These are phyloP conservation scores for Solanum peruvianum DNA, from an alignment of 257 asterid genomes.

Conservation along the genomic window DNA sequence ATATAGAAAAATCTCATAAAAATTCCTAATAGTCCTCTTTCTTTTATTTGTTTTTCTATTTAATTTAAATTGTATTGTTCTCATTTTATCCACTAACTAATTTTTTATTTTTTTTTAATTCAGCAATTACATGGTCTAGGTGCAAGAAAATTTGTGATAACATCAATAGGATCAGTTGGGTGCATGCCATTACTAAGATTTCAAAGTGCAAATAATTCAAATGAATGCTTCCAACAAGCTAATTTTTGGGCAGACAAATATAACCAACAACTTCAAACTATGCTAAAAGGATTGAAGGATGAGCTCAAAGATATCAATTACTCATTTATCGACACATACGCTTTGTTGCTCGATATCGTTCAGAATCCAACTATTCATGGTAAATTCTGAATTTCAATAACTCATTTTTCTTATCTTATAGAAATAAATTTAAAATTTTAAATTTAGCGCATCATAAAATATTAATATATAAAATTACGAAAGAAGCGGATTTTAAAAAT, in stretches of 20 bases:
- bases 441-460: too few species aligned
- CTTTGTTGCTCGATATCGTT: conserved; percentile 24
- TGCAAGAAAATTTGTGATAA: conserved; percentile 39
- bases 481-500: neutral
- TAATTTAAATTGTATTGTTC: neutral
- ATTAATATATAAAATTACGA: neutral
- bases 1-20: neutral
- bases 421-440: too few species aligned
- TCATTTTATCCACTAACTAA: neutral
- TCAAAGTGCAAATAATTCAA: conserved; percentile 5
- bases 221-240: conserved; percentile 39
- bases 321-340: conserved; percentile 39
- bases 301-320: conserved; percentile 37
- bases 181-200: conserved; percentile 51
- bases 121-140: conserved; percentile 51
- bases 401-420: neutral
- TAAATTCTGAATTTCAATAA: neutral
- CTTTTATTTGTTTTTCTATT: neutral
- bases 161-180: conserved; percentile 43
- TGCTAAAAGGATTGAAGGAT: conserved; percentile 33
- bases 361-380: conserved; percentile 47
- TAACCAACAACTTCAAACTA: conserved; percentile 28
- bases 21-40: neutral
- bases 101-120: neutral
- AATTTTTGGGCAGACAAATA: conserved; percentile 42